A percentile compares a stretch with the other conserved stretches of the same genome.
Conservation (phyloP, 169 alveolate species). For the Eimeria sp. region DNA sequence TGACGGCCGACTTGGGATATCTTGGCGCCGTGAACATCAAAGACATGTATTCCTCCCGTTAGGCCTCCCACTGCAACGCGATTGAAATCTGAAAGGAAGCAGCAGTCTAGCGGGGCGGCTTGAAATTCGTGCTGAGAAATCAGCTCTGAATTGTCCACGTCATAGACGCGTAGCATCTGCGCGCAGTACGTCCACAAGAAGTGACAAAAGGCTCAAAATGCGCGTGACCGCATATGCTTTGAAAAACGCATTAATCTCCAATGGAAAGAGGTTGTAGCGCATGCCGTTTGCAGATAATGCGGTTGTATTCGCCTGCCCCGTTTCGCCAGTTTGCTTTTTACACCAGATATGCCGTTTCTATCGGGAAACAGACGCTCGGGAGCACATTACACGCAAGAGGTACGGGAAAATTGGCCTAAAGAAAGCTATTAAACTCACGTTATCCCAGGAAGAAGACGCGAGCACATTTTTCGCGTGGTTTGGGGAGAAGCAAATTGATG, state of each 20-base stretch:
- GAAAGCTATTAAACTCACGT: constrained; percentile 44
- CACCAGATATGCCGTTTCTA: not conserved
- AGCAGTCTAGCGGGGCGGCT: constrained; percentile 73
- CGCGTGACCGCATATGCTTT: not conserved
- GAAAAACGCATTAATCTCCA: not conserved
- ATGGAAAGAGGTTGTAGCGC: not conserved
- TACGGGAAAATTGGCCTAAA: not conserved
- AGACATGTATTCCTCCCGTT: constrained; percentile 45
- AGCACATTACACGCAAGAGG: not conserved
- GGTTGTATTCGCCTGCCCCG: not conserved
- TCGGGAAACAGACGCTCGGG: not conserved
- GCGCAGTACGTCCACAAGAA: not conserved
- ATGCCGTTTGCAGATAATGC: not conserved
- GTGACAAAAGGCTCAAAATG: not conserved
- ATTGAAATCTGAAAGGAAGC: constrained; percentile 67
- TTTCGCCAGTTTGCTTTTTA: not conserved
- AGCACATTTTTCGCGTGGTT: constrained; percentile 78
- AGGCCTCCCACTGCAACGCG: constrained; percentile 80
- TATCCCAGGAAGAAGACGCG: constrained; percentile 81
- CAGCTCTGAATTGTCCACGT: constrained; percentile 77
- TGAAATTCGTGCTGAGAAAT: constrained; percentile 74
- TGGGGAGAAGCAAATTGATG: constrained; percentile 79
- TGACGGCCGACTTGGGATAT: constrained; percentile 67
- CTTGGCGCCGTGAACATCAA: constrained; percentile 69
- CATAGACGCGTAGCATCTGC: constrained; percentile 82